Evolutionary conservation across 495 filamentous ascomycete genomes (phyloP), one percentile per base, ranked within the genome.

Genomic region (Penicillium tannophilum): DNA sequence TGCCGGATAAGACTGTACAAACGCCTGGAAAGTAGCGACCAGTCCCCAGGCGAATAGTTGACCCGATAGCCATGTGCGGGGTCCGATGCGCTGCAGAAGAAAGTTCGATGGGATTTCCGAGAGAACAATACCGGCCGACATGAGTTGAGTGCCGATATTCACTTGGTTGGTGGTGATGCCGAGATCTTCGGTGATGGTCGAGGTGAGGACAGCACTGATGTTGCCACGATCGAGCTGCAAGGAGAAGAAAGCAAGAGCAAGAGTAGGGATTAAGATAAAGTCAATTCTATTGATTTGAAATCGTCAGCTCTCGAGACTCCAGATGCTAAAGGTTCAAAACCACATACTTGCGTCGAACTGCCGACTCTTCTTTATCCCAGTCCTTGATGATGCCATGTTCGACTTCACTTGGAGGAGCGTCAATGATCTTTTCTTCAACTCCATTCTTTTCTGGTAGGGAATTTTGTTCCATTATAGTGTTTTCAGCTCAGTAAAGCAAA

Each of bases 11-110:
- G 78, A 77, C 36, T 79, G 72, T 26, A 83, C 73, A 61, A 86
- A 87, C 4, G 79, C 77, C 64, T 87, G 84, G 54, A 84, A 84
- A 0, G 82, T 82, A 0, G 82, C 82, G 1, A 87, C 79, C 3
- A 85, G 54, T 0, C 84, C 84, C 77, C 81, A 86, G n/a, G 80
- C 82, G 23, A 87, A 66, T 8, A 86, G 74, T 64, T 87, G 84
- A 0, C 55, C 66, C 0, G 81, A 79, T 2, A 87, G 68, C 84
- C 84, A 87, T 1, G 66, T 57, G 6, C 72, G 71, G 1, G 84
- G 83, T 9, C 84, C 84, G 31, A 86, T 59, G 0, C 76, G 69
- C 55, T 86, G 82, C 17, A 86, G 64, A 7, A 86, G 67, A 0
- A 85, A 71, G 56, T 86, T 86, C 24, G 78, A 82, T 0, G 83